Conservation (phyloP, 148 eudicot genomes). For the Spergularia marina region DNA sequence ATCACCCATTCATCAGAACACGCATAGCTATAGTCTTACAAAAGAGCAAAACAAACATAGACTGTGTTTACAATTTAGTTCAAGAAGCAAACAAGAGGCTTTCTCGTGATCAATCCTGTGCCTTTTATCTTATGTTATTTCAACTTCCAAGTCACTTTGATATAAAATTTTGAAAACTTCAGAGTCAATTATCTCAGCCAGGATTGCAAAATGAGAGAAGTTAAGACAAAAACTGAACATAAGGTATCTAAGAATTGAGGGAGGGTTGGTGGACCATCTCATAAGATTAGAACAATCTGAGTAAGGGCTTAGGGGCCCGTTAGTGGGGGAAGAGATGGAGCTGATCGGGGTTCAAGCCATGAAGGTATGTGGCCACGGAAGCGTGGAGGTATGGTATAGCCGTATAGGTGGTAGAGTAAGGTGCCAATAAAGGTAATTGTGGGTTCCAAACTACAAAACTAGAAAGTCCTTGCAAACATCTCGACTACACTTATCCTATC, state of each 20-base stretch:
- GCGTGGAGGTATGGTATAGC: neutral
- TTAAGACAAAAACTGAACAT: neutral
- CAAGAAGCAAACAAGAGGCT: neutral
- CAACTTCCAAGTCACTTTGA: too few species aligned
- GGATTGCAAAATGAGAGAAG: neutral
- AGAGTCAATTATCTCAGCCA: neutral
- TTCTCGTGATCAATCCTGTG: neutral
- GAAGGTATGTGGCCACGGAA: neutral
- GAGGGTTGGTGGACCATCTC: too few species aligned
- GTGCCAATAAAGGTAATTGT: neutral
- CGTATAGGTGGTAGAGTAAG: neutral
- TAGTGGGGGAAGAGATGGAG: neutral
- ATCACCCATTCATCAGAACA: neutral
- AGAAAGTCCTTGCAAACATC: neutral
- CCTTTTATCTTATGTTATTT: neutral
- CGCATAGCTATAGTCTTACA: slow-evolving; percentile 12
- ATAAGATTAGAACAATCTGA: too few species aligned
- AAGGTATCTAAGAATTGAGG: neutral
- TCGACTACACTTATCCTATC: neutral
- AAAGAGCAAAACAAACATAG: neutral
- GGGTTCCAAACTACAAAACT: neutral
- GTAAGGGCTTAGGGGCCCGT: neutral
- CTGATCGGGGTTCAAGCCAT: neutral
- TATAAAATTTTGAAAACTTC: neutral
- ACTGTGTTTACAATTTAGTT: neutral